These are phyloP conservation scores for Coemansia sp. DNA, from an alignment of 192 early-diverging fungal species.

Conservation along the genomic window DNA sequence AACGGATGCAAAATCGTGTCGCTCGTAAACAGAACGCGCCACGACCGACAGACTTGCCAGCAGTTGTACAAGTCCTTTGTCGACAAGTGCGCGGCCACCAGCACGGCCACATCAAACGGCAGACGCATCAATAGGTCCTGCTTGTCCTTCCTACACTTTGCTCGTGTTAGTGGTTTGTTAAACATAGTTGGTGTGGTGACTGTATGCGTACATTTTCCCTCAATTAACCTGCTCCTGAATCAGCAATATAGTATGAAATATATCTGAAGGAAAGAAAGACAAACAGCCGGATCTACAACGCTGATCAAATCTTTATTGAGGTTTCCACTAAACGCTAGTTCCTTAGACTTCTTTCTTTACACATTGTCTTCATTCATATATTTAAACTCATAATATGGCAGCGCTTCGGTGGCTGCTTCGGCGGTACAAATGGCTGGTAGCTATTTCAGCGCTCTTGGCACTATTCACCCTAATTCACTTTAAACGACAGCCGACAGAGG, in stretches of 20 bases:
- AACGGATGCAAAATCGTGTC: constrained; percentile 24
- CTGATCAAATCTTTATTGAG: no score
- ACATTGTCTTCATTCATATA: no score
- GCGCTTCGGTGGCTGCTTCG: not conserved
- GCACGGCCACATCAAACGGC: constrained; percentile 43
- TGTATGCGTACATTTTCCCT: not conserved
- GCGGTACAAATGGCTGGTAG: not conserved
- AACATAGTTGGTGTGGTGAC: not conserved
- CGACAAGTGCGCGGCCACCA: constrained; percentile 23
- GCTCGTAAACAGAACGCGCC: constrained; percentile 32
- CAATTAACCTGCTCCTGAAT: no score
- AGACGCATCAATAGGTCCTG: constrained; percentile 37
- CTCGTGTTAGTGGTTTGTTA: no score
- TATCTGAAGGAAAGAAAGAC: no score
- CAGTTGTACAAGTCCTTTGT: constrained; percentile 33
- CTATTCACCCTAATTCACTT: not conserved
- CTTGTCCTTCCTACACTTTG: constrained; percentile 8
- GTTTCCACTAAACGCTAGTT: no score
- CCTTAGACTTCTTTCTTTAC: no score
- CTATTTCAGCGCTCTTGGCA: not conserved
- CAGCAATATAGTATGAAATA: no score
- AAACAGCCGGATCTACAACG: no score
- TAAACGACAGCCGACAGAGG: not conserved
- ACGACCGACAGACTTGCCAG: constrained; percentile 30
- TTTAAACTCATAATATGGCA: not conserved